phyloP scores from a whole-genome alignment of 2,329 filamentous ascomycete species.

The Ampelomyces quisqualis region DNA sequence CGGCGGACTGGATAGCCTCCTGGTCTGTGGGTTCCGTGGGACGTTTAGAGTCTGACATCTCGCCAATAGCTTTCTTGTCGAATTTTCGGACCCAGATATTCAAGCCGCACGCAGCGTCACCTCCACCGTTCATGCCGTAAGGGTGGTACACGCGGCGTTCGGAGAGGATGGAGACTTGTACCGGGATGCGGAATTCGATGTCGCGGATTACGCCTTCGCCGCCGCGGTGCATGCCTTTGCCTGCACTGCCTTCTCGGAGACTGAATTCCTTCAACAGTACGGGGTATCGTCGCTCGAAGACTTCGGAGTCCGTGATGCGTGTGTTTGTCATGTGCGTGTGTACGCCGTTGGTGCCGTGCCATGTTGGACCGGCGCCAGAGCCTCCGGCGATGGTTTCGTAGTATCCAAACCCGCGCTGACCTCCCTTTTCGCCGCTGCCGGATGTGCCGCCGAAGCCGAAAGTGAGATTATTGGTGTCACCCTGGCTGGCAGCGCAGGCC shows the following conservation, averaged over 20 bases:
- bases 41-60: constrained; percentile 25
- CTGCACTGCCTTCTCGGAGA: constrained; percentile 63
- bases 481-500: constrained; percentile 76
- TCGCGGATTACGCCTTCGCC: constrained; percentile 76
- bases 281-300: constrained; percentile 76
- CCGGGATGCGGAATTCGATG: constrained; percentile 76
- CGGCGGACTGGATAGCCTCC: constrained; percentile 47
- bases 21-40: constrained; percentile 16
- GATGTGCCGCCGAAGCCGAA: constrained; percentile 71
- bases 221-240: constrained; percentile 65
- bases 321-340: constrained; percentile 88
- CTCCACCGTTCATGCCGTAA: constrained; percentile 81
- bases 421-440: constrained; percentile 10
- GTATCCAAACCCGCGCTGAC: constrained; percentile 64
- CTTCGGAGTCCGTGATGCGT: constrained; percentile 76
- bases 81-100: constrained; percentile 86
- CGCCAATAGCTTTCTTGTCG: constrained; percentile 27
- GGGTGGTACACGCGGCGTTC: constrained; percentile 75
- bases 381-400: constrained; percentile 85
- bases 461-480: constrained; percentile 81
- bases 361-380: constrained; percentile 68
- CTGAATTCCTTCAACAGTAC: constrained; percentile 71
- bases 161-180: constrained; percentile 76
- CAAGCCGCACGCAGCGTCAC: constrained; percentile 73
- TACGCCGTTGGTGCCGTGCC: constrained; percentile 74